phyloP scores from a whole-genome alignment of 495 filamentous ascomycete genomes.

The Daldinia decipiens region DNA sequence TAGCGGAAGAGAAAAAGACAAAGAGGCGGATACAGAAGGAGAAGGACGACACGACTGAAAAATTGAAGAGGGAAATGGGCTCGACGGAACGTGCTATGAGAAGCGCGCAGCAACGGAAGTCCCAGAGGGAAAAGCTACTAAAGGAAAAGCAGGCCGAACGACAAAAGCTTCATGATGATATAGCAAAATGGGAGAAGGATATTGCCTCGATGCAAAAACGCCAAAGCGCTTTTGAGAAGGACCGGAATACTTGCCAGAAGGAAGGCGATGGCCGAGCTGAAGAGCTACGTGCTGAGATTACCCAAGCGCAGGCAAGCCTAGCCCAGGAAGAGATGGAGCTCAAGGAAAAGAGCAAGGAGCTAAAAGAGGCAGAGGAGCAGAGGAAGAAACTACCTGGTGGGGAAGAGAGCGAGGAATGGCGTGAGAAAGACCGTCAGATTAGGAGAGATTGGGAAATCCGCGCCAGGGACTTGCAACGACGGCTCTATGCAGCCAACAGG shows the following conservation, averaged over 20 bases:
- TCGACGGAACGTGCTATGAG: constrained; percentile 83
- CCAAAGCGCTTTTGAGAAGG: constrained; percentile 55
- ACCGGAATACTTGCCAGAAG: constrained; percentile 51
- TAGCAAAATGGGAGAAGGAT: constrained; percentile 65
- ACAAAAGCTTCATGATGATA: constrained; percentile 63
- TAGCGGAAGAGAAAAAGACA: constrained; percentile 73
- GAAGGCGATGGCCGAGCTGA: constrained; percentile 43
- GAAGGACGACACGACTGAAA: constrained; percentile 84
- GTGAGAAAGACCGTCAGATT: constrained; percentile 56
- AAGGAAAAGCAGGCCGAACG: constrained; percentile 77
- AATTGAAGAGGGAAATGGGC: constrained; percentile 81
- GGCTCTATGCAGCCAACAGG: constrained; percentile 50
- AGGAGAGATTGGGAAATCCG: constrained; percentile 58
- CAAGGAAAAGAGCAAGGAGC: constrained; percentile 59
- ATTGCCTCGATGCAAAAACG: constrained; percentile 59
- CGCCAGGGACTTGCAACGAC: constrained; percentile 57
- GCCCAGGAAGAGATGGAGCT: constrained; percentile 55
- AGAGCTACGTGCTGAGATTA: constrained; percentile 47
- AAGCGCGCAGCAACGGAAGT: constrained; percentile 80
- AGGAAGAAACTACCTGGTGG: constrained; percentile 61
- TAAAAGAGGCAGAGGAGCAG: constrained; percentile 65
- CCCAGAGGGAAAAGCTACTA: constrained; percentile 81
- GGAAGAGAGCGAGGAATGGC: constrained; percentile 65
- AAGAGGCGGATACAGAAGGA: constrained; percentile 80
- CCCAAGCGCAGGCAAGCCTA: constrained; percentile 46